Conservation (phyloP, 2,329 filamentous ascomycete species). For the Xylaria digitata region DNA sequence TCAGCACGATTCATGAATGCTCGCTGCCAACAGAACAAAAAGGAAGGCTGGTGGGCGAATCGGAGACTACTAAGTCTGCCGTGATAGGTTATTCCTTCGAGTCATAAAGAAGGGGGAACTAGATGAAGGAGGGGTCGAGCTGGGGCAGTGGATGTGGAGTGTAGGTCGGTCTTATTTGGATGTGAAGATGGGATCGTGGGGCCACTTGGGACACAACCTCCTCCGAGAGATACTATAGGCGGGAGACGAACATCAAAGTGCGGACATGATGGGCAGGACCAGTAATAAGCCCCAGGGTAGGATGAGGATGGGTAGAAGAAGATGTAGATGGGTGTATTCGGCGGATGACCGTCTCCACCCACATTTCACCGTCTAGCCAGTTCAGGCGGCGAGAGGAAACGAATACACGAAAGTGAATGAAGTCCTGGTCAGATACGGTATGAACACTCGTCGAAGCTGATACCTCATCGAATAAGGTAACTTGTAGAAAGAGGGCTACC, state of each 20-base stretch:
- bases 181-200: constrained; percentile 50
- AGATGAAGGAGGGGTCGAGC: constrained; percentile 49
- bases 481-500: constrained; percentile 21
- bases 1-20: constrained; percentile 39
- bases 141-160: constrained; percentile 49
- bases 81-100: constrained; percentile 43
- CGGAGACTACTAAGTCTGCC: constrained; percentile 44
- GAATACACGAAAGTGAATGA: constrained; percentile 23
- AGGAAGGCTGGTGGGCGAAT: constrained; percentile 43
- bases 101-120: constrained; percentile 44
- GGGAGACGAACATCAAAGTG: constrained; percentile 49
- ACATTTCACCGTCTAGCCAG: constrained; percentile 38
- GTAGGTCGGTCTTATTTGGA: constrained; percentile 49
- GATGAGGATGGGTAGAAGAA: constrained; percentile 45
- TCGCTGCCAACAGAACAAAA: constrained; percentile 34
- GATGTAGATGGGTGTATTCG: constrained; percentile 42
- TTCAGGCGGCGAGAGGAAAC: constrained; percentile 33
- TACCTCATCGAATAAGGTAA: constrained; percentile 32
- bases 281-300: constrained; percentile 43
- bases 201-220: constrained; percentile 43
- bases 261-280: constrained; percentile 40
- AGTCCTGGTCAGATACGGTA: constrained; percentile 32
- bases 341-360: constrained; percentile 36
- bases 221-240: constrained; percentile 45
- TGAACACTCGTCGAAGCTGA: constrained; percentile 20